Evolutionary conservation across 164 flowering plant species (phyloP), one percentile per base, ranked within the genome.

Genomic region (Magnolia kwangsiensis): DNA sequence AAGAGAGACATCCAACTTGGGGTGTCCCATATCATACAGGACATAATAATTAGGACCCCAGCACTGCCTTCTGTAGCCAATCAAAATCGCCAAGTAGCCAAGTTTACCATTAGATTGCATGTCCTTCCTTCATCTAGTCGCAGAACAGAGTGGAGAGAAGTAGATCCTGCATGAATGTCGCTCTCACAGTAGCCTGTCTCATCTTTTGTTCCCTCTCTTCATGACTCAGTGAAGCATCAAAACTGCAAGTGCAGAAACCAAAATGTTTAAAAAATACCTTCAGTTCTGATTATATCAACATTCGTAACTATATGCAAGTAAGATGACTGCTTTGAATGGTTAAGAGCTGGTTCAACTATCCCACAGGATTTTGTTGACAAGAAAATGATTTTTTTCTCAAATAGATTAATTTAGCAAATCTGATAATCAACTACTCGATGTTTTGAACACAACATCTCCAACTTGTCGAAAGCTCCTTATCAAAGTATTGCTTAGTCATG

Each of bases 191-290:
- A 49, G 87, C 95, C 81, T 90, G 94, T 76, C 72, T 83, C 74
- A 86, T 89, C 89, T 87, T 86, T 79, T 83, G 84, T 75, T 93
- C 87, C 74, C 91, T 84, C 87, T 93, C 97, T 83, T 93, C 97
- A 51, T 67, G 51, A 81, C 90, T 91, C 84, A 91, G 80, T 2
- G 90, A 87, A 63, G 94, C 84, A 77, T 90, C 91, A 74, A 90
- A 87, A 81, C 97, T 93, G 92, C 84, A 76, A 75, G 49, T 23
- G 68, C 74, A 71, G 19, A 75, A 18, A 37, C 19, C 51, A 68
- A 45, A 51, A 61, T 20, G 55, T 78, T 37, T 37, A 3, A 37
- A 37, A 37, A 37, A 37, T 37, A 37, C 7, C 45, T 37, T 37
- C 45, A 4, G 4, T 37, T 37, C 45, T 37, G 45, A 37, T 37